Evolutionary conservation across 192 early-diverging fungal genomes (phyloP).

Genomic region (Chytriomyces sp.): DNA sequence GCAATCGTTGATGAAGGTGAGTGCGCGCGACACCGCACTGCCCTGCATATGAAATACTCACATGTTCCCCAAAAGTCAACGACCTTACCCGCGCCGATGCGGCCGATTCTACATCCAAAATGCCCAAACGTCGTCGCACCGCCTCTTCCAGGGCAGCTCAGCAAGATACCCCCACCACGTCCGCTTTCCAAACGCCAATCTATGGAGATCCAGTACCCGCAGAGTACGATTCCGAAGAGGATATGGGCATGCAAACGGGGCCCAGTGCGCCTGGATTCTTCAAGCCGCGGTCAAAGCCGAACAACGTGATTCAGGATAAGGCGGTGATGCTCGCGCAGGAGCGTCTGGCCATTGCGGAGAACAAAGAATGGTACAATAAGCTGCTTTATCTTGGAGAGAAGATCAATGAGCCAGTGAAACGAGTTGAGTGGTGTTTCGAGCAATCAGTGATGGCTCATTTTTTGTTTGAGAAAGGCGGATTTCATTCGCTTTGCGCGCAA

Average conservation of each 20-base stretch:
- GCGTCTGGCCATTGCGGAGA: constrained; percentile 1
- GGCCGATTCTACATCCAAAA: neutral
- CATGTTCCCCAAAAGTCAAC: neutral
- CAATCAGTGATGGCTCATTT: neutral
- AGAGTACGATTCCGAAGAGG: constrained; percentile 5
- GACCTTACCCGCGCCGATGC: neutral
- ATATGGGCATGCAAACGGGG: no score
- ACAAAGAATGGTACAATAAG: constrained; percentile 13
- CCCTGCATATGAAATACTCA: neutral
- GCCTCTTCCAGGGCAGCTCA: no score
- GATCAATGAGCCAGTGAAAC: constrained; percentile 16
- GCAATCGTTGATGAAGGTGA: constrained; percentile 32
- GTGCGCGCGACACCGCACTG: neutral
- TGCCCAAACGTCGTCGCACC: neutral
- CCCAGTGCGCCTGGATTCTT: constrained; percentile 2
- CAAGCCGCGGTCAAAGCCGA: constrained; percentile 1
- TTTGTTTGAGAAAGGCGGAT: constrained; percentile 19
- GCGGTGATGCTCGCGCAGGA: constrained; percentile 17
- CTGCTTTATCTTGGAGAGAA: neutral
- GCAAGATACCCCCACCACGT: neutral
- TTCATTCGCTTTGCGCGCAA: constrained; percentile 38
- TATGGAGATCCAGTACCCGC: neutral
- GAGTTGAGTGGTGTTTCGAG: constrained; percentile 10
- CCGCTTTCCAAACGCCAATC: neutral
- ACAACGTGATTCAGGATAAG: neutral